These are phyloP conservation scores for Mesembryanthemum crystallinum DNA, from an alignment of 148 eudicot species.

Conservation along the genomic window DNA sequence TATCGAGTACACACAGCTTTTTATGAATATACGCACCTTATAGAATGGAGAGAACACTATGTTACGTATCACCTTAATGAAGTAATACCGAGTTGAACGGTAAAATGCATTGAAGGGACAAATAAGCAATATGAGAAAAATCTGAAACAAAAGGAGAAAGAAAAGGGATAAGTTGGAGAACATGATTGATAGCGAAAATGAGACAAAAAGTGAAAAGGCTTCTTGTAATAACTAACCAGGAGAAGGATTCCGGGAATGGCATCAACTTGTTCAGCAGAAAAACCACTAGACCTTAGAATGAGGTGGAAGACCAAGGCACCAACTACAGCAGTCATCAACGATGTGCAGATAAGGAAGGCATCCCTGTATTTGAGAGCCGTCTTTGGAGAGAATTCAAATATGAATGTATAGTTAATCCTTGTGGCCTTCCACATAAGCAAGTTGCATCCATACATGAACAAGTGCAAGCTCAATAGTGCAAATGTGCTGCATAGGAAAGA, in stretches of 20 bases:
- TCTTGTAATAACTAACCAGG: conserved; percentile 46
- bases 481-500: conserved; percentile 62
- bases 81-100: conserved; percentile 71
- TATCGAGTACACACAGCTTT: background rate
- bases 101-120: conserved; percentile 77
- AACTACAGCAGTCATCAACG: conserved; percentile 85
- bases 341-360: conserved; percentile 80
- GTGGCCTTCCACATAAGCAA: conserved; percentile 84
- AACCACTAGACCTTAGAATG: conserved; percentile 57
- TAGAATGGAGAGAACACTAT: conserved; percentile 84
- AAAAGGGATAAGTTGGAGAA: background rate
- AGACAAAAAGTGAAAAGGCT: background rate
- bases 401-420: conserved; percentile 83
- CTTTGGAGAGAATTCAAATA: conserved; percentile 71
- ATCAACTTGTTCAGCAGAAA: conserved; percentile 55
- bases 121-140: conserved; percentile 46
- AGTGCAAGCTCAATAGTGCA: conserved; percentile 83
- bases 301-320: conserved; percentile 83
- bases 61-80: conserved; percentile 78
- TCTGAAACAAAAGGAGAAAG: conserved; percentile 31
- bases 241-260: conserved; percentile 76
- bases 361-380: conserved; percentile 83
- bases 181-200: background rate
- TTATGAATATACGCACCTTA: conserved; percentile 43
- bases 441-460: conserved; percentile 95